phyloP scores from a whole-genome alignment of 495 filamentous ascomycete genomes.

The Hypoxylon lienhwacheense region DNA sequence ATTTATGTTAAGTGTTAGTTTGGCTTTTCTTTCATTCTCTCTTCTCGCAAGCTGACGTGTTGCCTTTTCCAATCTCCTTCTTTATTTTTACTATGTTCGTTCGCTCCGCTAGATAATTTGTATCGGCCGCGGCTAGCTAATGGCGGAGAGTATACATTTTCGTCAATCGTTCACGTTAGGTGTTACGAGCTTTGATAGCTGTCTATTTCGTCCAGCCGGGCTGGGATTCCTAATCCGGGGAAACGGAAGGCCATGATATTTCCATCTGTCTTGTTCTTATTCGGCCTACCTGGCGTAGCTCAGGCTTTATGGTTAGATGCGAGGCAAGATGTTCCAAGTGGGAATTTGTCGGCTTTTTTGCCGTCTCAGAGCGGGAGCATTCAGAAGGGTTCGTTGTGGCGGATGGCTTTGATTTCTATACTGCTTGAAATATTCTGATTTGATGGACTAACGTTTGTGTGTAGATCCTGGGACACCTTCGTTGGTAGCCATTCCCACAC shows the following conservation, averaged over 20 bases:
- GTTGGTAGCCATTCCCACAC: constrained; percentile 21
- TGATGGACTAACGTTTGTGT: constrained; percentile 11
- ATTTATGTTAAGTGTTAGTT: constrained; percentile 23
- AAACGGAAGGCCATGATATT: constrained; percentile 26
- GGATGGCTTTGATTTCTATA: constrained; percentile 3
- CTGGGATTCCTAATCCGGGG: constrained; percentile 18
- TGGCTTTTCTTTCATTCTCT: constrained; percentile 2
- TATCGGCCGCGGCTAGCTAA: constrained; percentile 22
- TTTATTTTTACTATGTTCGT: constrained; percentile 11
- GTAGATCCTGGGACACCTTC: constrained; percentile 27
- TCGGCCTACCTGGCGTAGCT: constrained; percentile 34
- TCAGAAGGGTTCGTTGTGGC: constrained; percentile 26
- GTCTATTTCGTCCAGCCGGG: constrained; percentile 15
- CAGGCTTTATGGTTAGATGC: constrained; percentile 16
- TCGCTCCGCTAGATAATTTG: constrained; percentile 10
- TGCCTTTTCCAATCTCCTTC: neutral
- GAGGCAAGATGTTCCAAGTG: constrained; percentile 30
- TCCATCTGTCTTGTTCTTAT: constrained; percentile 13
- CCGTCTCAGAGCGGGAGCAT: constrained; percentile 13
- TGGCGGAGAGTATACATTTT: constrained; percentile 19
- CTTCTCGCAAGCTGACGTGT: neutral
- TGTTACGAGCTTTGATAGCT: constrained; percentile 18
- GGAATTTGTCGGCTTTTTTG: constrained; percentile 25
- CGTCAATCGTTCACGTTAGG: constrained; percentile 12
- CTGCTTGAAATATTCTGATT: neutral